A percentile compares a stretch with the other conserved stretches of the same genome.
Evolutionary conservation across 2,329 filamentous ascomycete genomes (phyloP).

Genomic region (Ceratocystis albifundus): DNA sequence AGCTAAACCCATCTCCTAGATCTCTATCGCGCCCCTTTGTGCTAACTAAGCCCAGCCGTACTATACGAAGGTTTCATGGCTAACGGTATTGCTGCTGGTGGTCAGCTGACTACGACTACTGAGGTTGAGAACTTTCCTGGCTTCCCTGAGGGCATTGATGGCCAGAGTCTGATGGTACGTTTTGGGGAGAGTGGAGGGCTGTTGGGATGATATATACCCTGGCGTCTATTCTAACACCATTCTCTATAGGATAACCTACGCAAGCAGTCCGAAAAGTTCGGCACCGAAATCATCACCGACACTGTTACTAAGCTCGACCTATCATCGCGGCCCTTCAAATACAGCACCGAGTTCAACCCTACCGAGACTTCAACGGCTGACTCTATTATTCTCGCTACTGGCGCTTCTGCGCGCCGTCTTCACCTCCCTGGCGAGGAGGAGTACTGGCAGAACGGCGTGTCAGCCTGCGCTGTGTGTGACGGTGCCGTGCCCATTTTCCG

Average conservation of each 20-base stretch:
- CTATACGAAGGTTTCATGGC: conserved; percentile 97
- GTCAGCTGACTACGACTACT: conserved; percentile 95
- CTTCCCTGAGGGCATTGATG: conserved; percentile 81
- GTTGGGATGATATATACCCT: conserved; percentile 18
- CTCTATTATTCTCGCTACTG: conserved; percentile 85
- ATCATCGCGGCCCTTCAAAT: conserved; percentile 73
- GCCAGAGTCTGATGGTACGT: conserved; percentile 69
- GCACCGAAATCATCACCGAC: conserved; percentile 85
- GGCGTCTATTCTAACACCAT: background rate
- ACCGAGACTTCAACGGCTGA: conserved; percentile 79
- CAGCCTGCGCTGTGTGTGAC: conserved; percentile 93
- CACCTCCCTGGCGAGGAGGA: conserved; percentile 77
- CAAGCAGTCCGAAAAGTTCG: conserved; percentile 79
- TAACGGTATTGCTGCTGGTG: conserved; percentile 89
- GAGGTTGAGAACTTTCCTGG: conserved; percentile 98
- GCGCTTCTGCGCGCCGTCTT: conserved; percentile 78
- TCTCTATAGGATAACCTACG: conserved; percentile 68
- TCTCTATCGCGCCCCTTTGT: background rate
- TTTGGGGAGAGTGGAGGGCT: conserved; percentile 17
- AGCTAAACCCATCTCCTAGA: background rate
- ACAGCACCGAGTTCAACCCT: conserved; percentile 82
- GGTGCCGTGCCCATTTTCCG: conserved; percentile 95
- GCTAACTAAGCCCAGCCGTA: conserved; percentile 45
- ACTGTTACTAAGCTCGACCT: conserved; percentile 85
- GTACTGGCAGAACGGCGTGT: conserved; percentile 97